Evolutionary conservation across 2,329 filamentous ascomycete genomes (phyloP), one percentile per base, ranked within the genome.

Genomic region (Colletotrichum sublineola): DNA sequence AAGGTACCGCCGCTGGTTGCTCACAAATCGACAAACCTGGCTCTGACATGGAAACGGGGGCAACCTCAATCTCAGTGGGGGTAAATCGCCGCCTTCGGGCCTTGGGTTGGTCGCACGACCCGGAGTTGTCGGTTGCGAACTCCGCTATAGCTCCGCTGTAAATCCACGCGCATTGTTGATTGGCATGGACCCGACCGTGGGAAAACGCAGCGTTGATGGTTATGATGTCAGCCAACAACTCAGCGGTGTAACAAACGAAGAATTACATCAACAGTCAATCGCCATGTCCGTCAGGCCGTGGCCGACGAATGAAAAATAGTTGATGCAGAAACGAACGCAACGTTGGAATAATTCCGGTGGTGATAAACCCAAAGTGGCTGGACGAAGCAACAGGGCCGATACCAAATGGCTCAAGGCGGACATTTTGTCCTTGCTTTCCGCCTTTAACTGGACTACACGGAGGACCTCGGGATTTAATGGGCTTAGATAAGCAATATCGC

Each of bases 81-180:
- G 42, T 69, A 18, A 57, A 40, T 53, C 66, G 69, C 65, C 69
- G 69, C 46, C 69, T 72, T 72, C 69, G 66, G 69, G 69, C 69
- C 69, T 72, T 69, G 69, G 60, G 60, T 65, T 66, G 66, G 66
- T 61, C 48, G 44, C 66, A 64, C 53, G 55, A 56, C 46, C 67
- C 66, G 70, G 70, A 73, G 60, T 60, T 61, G 40, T 73, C 70
- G 66, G 70, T 70, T 70, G 55, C 31, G 58, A 70, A 65, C 60
- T 57, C 70, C 70, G 70, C 70, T 61, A 57, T 46, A 70, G 66
- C 70, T 73, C 67, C 70, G 66, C 70, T 73, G 20, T 50, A 48
- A 73, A 73, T 50, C 70, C 70, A 73, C 70, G 60, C 66, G 55
- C 69, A 72, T 61, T 68, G 58, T 53, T 69, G 60, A 70, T 61